Conservation (phyloP, 805 yeast genomes). For the Clavispora carvajalis region DNA sequence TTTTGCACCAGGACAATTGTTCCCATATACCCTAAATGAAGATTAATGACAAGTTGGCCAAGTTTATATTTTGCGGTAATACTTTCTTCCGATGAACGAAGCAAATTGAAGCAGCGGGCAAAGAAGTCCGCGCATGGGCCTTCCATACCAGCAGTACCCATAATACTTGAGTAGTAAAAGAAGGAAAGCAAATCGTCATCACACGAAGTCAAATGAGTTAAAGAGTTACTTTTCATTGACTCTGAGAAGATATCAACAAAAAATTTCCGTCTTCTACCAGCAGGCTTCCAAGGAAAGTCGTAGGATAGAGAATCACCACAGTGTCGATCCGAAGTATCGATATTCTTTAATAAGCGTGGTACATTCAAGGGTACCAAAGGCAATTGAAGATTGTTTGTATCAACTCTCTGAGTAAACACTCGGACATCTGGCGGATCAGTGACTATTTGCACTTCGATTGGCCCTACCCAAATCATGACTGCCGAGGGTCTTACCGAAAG, state of each 20-base stretch:
- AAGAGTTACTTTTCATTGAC: background rate
- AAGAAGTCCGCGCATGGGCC: background rate
- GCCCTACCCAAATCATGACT: background rate
- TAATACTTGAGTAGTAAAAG: background rate
- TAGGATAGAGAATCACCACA: background rate
- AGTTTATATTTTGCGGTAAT: background rate
- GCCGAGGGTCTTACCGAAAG: background rate
- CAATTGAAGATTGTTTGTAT: background rate
- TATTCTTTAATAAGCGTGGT: background rate
- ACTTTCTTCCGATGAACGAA: too few species aligned
- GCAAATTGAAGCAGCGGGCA: background rate
- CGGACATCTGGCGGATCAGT: background rate
- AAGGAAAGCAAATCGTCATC: background rate
- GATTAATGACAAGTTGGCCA: background rate
- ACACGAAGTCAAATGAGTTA: background rate
- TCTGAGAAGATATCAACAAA: background rate
- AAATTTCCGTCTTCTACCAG: background rate
- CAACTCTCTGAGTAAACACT: background rate
- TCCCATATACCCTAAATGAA: background rate
- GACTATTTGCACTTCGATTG: background rate
- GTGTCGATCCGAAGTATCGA: background rate
- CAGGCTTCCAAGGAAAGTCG: background rate
- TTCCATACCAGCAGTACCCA: background rate
- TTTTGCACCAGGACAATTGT: background rate
- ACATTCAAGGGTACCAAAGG: background rate